Conservation (phyloP, 2,329 filamentous ascomycete genomes). For the Fusarium proliferatum region DNA sequence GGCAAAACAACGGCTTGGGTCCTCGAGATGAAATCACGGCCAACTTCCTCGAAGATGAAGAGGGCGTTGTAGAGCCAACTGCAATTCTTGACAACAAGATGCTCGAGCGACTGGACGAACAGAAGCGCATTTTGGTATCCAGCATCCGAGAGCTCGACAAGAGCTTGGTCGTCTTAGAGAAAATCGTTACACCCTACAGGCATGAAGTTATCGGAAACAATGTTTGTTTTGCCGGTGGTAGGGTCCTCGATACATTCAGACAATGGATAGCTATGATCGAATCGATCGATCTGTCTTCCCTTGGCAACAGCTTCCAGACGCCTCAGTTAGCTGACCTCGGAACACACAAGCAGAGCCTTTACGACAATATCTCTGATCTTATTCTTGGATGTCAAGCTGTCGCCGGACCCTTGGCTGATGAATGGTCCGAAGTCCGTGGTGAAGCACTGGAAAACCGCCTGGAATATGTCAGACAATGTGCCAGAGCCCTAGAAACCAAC, state of each 20-base stretch:
- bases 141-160: conserved; percentile 90
- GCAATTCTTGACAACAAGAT: conserved; percentile 79
- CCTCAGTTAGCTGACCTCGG: conserved; percentile 89
- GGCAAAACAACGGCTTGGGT: conserved; percentile 78
- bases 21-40: conserved; percentile 79
- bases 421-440: conserved; percentile 93
- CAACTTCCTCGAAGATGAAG: conserved; percentile 87
- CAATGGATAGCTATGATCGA: conserved; percentile 92
- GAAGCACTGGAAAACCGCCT: conserved; percentile 90
- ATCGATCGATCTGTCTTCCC: conserved; percentile 85
- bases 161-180: conserved; percentile 79
- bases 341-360: conserved; percentile 90
- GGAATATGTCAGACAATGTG: conserved; percentile 80
- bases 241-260: conserved; percentile 87
- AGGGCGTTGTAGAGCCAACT: conserved; percentile 76
- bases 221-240: conserved; percentile 80
- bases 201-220: conserved; percentile 86
- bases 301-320: conserved; percentile 82
- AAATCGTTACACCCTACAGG: conserved; percentile 80
- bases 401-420: conserved; percentile 90
- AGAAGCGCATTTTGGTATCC: conserved; percentile 85
- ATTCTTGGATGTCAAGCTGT: conserved; percentile 89
- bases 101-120: conserved; percentile 84
- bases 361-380: conserved; percentile 92
- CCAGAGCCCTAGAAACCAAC: conserved; percentile 84